Evolutionary conservation across 306 rosid species (phyloP), one percentile per base, ranked within the genome.

Genomic region (Malus fusca): DNA sequence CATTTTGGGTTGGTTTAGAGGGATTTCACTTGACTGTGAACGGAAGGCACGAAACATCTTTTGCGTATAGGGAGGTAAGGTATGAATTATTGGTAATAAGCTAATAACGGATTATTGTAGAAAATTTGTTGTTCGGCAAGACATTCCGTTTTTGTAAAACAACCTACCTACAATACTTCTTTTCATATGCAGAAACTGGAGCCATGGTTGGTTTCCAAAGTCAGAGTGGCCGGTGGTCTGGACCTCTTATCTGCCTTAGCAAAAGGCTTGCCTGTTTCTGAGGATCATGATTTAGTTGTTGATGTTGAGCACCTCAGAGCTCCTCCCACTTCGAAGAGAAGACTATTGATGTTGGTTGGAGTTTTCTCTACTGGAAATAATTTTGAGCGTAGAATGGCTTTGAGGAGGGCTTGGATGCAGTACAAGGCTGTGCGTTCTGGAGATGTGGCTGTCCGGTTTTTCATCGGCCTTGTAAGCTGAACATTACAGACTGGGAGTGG

Each of bases 351-450:
- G 88, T 83, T 94, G 69, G 60, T 95, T 71, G 98, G 98, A 60
- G 95, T 92, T 59, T 92, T 90, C 76, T 95, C 98, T 59, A 84
- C 96, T 6, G 98, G 92, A 81, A 94, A 94, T 82, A 92, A 94
- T 85, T 94, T 94, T 84, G 89, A 92, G 81, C 92, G 95, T 30
- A 86, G 97, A 73, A 94, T 94, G 97, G 98, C 98, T 17, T 71
- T 95, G 42, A 85, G 98, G 88, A 89, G 96, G 83, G 84, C 98
- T 81, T 95, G 98, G 98, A 92, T 95, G 97, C 98, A 92, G 66
- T 90, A 87, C 30, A 82, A 86, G 75, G 91, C 86, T 77, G 92
- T 95, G 67, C 93, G 90, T 56, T 85, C 95, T 14, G 96, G 96
- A 56, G 87, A 87, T 68, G 96, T 95, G 65, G 97, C 90, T 42